Evolutionary conservation across 2,329 filamentous ascomycete species (phyloP).

Genomic region (Biscogniauxia sp.): DNA sequence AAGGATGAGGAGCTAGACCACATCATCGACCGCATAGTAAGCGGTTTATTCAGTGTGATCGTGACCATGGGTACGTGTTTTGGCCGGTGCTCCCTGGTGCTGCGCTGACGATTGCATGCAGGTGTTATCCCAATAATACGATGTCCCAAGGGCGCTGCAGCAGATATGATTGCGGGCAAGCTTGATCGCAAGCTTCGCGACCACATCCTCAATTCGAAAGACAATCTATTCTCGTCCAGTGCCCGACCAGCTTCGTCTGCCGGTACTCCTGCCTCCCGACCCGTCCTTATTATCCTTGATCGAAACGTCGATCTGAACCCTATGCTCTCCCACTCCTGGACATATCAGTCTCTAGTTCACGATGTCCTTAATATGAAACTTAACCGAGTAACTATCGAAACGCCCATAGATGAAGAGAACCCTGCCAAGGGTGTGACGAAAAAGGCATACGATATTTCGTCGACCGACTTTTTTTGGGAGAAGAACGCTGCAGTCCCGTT

Average conservation of each 20-base stretch:
- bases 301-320: constrained; percentile 93
- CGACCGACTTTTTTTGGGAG: constrained; percentile 95
- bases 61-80: constrained; percentile 81
- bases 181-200: constrained; percentile 94
- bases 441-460: constrained; percentile 84
- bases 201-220: constrained; percentile 95
- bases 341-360: constrained; percentile 67
- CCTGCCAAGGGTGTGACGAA: constrained; percentile 74
- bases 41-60: constrained; percentile 93
- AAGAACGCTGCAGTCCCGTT: constrained; percentile 90
- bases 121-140: constrained; percentile 92
- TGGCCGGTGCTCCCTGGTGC: neutral
- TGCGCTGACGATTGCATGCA: constrained; percentile 32
- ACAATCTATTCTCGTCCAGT: constrained; percentile 81
- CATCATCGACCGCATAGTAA: constrained; percentile 88
- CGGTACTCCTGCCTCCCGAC: constrained; percentile 70
- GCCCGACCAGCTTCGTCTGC: constrained; percentile 58
- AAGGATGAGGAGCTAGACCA: constrained; percentile 86
- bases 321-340: constrained; percentile 98
- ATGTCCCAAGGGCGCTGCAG: constrained; percentile 87
- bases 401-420: constrained; percentile 73
- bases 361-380: constrained; percentile 76
- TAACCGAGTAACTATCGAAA: constrained; percentile 92
- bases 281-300: constrained; percentile 90
- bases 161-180: constrained; percentile 90